A percentile compares a stretch with the other conserved stretches of the same genome.
Evolutionary conservation across 768 basidiomycete species (phyloP).

Genomic region (Serendipita sp.): DNA sequence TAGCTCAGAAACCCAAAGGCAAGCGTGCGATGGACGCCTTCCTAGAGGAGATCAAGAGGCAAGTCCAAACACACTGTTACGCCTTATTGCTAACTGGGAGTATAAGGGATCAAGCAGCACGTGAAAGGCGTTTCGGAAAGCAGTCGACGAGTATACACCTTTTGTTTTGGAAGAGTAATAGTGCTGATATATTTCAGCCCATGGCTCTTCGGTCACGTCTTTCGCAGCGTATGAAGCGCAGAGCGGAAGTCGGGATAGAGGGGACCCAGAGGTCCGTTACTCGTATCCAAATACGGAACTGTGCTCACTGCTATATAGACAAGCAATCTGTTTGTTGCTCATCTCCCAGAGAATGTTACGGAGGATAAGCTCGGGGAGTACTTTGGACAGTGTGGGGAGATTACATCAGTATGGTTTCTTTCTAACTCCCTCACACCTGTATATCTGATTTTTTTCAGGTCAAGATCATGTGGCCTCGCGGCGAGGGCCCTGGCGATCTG

Average conservation of each 20-base stretch:
- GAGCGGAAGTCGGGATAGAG: conserved; percentile 76
- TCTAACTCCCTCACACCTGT: not conserved
- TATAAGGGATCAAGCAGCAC: conserved; percentile 73
- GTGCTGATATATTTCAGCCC: conserved; percentile 21
- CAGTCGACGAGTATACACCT: conserved; percentile 17
- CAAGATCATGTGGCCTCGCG: conserved; percentile 98
- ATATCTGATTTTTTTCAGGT: conserved; percentile 33
- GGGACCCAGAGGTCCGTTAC: conserved; percentile 60
- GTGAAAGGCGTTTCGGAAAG: conserved; percentile 70
- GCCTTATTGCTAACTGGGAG: conserved; percentile 7
- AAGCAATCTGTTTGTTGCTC: conserved; percentile 90
- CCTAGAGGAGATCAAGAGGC: conserved; percentile 92
- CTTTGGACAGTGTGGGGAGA: conserved; percentile 84
- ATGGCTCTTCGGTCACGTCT: conserved; percentile 71
- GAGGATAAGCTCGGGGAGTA: conserved; percentile 76
- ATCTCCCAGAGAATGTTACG: conserved; percentile 72
- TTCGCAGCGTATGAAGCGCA: conserved; percentile 88
- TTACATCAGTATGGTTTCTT: conserved; percentile 56
- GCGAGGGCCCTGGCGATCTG: conserved; percentile 64
- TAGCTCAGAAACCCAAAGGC: conserved; percentile 62
- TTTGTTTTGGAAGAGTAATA: conserved; percentile 3
- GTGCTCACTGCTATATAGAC: conserved; percentile 33
- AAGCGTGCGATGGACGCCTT: conserved; percentile 94
- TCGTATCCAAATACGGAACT: not conserved
- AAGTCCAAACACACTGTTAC: conserved; percentile 8